phyloP scores from a whole-genome alignment of 768 basidiomycete species.

The Hemileccinum impolitum region DNA sequence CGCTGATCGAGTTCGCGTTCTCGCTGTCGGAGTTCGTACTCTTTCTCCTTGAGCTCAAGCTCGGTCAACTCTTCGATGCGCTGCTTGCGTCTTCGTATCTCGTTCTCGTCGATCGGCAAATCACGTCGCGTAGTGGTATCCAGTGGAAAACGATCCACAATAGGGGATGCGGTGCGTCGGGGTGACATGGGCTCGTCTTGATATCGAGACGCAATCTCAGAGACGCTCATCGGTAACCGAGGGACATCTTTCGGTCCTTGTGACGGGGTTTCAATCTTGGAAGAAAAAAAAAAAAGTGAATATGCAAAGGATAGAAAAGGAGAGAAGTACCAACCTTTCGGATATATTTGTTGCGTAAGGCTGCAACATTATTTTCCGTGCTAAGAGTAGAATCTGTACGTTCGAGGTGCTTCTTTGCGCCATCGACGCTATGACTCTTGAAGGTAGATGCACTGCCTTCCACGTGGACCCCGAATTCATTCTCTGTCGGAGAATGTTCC shows the following conservation, averaged over 20 bases:
- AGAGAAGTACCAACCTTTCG: conserved; percentile 46
- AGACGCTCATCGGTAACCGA: conserved; percentile 60
- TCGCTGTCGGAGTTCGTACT: conserved; percentile 47
- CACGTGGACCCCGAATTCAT: conserved; percentile 32
- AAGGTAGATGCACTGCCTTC: conserved; percentile 17
- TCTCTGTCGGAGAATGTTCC: conserved; percentile 20
- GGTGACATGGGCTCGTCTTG: conserved; percentile 46
- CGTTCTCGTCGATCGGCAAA: conserved; percentile 17
- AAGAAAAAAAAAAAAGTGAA: conserved; percentile 1
- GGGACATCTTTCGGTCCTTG: conserved; percentile 61
- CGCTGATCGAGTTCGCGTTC: conserved; percentile 55
- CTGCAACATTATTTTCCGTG: conserved; percentile 60
- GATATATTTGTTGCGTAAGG: conserved; percentile 63
- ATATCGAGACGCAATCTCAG: conserved; percentile 61
- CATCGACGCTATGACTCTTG: conserved; percentile 32
- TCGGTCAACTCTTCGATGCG: conserved; percentile 51
- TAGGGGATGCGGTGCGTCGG: conserved; percentile 40
- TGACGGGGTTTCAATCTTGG: conserved; percentile 49
- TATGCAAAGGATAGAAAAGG: conserved; percentile 5
- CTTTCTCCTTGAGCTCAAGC: conserved; percentile 53
- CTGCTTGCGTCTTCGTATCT: conserved; percentile 34
- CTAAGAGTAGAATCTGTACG: conserved; percentile 53
- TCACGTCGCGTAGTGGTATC: conserved; percentile 24
- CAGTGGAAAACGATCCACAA: conserved; percentile 24
- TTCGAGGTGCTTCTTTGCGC: conserved; percentile 37